Base-by-base conservation (phyloP, 2,329 filamentous ascomycete genomes). In the Fusarium xylarioides region DNA sequence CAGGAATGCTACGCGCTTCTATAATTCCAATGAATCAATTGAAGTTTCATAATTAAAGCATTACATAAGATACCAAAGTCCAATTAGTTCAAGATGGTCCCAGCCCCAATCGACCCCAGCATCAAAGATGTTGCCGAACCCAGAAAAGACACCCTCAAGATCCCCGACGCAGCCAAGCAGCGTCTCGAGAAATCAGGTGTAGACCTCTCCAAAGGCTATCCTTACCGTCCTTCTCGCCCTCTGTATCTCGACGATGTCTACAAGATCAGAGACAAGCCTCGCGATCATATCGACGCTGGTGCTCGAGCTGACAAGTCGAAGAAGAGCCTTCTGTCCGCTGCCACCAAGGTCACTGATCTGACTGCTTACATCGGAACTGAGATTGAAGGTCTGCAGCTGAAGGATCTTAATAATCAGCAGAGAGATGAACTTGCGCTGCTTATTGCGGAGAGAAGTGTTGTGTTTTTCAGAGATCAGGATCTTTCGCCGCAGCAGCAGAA, bases 181-280 rank as follows among this genome's bases (percentile, higher is more conserved):
- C 86, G 92, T 8, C 84, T 94, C 1, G 88, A 90, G 73, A 93
- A 92, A 69, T 91, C 90, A 0, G 91, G 90, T 4, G 87, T 94
- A 59, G 91, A 94, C 77, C 84, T 94, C 5, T 91, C 90, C 2
- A 82, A 89, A 2, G 92, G 92, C 1, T 94, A 94, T 72, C 92
- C 92, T 0, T 93, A 93, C 75, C 88, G 91, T 0, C 91, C 91
- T 3, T 87, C 89, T 1, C 86, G 86, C 53, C 92, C 92, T 1
- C 82, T 93, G 2, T 94, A 90, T 74, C 83, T 93, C 0, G 89
- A 94, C 63, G 92, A 94, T 72, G 90, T 91, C 7, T 89, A 89
- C 80, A 88, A 88, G 53, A 91, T 94, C 77, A 84, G 92, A 23
- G 85, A 88, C 79, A 80, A 86, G 43, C 74, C 75, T 5, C 64